Evolutionary conservation across 2,329 filamentous ascomycete species (phyloP).

Genomic region (Colletotrichum trifolii): DNA sequence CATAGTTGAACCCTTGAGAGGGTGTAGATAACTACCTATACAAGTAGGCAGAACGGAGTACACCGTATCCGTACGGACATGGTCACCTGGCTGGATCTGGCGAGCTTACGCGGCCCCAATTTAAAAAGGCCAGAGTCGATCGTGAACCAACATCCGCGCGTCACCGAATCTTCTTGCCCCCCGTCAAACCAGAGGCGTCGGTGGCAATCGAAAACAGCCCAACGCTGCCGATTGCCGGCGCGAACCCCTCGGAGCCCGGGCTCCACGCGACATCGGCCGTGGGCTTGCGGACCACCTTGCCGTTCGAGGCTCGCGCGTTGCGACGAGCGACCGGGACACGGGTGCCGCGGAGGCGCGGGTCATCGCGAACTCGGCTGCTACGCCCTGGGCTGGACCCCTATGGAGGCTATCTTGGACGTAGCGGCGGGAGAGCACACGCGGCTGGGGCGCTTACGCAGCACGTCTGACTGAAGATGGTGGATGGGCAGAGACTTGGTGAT

Average conservation of each 20-base stretch:
- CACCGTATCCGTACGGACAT: no score
- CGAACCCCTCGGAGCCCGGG: not conserved
- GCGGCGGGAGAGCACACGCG: constrained; percentile 5
- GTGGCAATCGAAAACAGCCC: no score
- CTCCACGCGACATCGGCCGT: constrained; percentile 4
- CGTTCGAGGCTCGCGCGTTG: not conserved
- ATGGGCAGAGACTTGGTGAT: not conserved
- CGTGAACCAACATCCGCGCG: no score
- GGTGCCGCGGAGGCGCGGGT: constrained; percentile 12
- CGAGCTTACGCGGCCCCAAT: no score
- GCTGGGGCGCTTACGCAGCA: constrained; percentile 5
- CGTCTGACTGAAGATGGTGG: no score
- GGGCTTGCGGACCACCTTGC: not conserved
- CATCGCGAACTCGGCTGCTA: constrained; percentile 1
- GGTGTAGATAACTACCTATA: no score
- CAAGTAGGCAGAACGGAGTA: no score
- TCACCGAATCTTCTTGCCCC: no score
- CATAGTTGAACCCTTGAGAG: no score
- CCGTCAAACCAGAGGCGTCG: no score
- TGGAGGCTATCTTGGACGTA: not conserved
- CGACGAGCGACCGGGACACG: not conserved
- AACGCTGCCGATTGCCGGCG: constrained; percentile 2
- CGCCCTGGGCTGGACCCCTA: not conserved
- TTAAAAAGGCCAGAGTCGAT: no score
- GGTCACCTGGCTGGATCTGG: no score